Percentiles rank a stretch among this genome's conserved stretches.
Evolutionary conservation across 148 eudicot species (phyloP).

Genomic region (Cornus florida): DNA sequence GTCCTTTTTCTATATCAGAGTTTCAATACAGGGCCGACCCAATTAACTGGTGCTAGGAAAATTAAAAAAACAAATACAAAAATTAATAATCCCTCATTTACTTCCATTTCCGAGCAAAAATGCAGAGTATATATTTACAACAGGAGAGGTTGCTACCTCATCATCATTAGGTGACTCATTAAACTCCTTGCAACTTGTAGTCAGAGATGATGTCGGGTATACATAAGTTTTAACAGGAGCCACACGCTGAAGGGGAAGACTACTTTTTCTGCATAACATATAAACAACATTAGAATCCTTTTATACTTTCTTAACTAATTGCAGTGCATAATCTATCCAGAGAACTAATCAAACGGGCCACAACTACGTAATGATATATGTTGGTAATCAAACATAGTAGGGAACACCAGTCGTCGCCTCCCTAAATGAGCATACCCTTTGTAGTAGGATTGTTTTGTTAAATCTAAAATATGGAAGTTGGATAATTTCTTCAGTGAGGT

Average conservation of each 20-base stretch:
- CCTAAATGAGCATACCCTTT: background rate
- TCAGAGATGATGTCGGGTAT: background rate
- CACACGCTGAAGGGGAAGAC: background rate
- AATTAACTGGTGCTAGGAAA: too few relatives aligned
- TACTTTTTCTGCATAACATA: constrained; percentile 9
- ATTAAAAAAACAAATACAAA: too few relatives aligned
- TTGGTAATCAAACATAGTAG: background rate
- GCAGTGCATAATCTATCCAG: background rate
- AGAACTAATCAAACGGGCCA: background rate
- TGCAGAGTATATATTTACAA: background rate
- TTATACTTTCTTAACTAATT: background rate
- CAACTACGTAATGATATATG: too few relatives aligned
- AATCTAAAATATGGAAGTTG: too few relatives aligned
- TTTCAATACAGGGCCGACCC: too few relatives aligned
- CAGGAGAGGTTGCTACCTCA: background rate
- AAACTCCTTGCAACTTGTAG: background rate
- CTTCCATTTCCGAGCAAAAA: background rate
- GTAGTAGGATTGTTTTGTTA: background rate
- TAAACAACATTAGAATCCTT: background rate
- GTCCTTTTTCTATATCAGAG: too few relatives aligned
- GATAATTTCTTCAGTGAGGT: too few relatives aligned
- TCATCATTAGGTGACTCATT: background rate
- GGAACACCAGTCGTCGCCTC: background rate
- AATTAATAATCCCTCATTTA: background rate
- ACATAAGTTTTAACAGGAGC: background rate